phyloP scores from a whole-genome alignment of 306 rosid species.

The Corylus heterophylla region DNA sequence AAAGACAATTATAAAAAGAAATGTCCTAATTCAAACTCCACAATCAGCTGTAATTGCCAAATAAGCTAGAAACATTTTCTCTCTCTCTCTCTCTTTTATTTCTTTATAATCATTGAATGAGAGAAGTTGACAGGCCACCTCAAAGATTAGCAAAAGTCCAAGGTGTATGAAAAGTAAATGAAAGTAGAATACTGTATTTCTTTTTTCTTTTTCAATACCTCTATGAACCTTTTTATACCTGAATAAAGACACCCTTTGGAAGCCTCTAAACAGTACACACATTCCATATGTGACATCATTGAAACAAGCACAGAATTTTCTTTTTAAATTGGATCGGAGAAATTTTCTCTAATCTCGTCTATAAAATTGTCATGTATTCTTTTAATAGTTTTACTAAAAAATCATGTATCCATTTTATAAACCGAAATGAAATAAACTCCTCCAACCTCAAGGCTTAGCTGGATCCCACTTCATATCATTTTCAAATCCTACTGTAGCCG shows the following conservation, averaged over 20 bases:
- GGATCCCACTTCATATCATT: conserved; percentile 43
- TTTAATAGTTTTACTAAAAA: too few relatives aligned
- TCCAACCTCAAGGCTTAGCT: conserved; percentile 16
- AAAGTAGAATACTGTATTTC: background rate
- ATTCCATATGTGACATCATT: background rate
- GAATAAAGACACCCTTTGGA: background rate
- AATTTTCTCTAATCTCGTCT: too few relatives aligned
- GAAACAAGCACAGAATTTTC: background rate
- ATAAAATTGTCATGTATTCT: too few relatives aligned
- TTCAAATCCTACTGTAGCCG: conserved; percentile 17
- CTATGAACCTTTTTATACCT: background rate
- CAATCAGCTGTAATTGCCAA: background rate
- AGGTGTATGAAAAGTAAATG: background rate
- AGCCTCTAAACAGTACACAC: background rate
- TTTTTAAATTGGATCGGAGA: too few relatives aligned
- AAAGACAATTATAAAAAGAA: too few relatives aligned
- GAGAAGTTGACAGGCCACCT: background rate
- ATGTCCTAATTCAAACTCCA: background rate
- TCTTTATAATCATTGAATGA: background rate
- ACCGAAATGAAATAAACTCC: too few relatives aligned
- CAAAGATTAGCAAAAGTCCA: background rate
- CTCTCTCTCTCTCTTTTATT: background rate
- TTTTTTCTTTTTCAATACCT: background rate
- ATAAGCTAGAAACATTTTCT: background rate
- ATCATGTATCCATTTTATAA: too few relatives aligned